Evolutionary conservation across 768 basidiomycete genomes (phyloP), one percentile per base, ranked within the genome.

Genomic region (Mycena albidolilacea): DNA sequence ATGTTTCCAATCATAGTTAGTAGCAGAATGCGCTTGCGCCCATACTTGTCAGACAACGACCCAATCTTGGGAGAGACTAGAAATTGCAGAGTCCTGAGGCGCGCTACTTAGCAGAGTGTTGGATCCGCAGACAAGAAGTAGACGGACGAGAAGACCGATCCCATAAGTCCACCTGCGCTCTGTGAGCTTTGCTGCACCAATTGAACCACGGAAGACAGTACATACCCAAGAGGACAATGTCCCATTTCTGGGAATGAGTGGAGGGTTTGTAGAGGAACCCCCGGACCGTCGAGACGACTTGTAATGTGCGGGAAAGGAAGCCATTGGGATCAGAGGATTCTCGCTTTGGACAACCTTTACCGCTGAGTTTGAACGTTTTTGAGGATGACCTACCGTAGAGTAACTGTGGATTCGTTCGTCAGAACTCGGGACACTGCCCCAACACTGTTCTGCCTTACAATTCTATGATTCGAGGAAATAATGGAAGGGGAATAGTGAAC

Each of bases 391-490:
- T 75, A 93, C 94, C 79, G 30, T 30, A 30, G 30, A 30, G 30
- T 30, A 30, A 90, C 81, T 1, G 91, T 92, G 80, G 30, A 30
- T 30, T 30, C 30, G 30, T 30, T 30, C 30, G 30, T 30, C 30
- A 30, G 30, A 30, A 3, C 30, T 30, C 30, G 30, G 30, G 30
- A 30, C 4, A 30, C 30, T 30, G 4, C 30, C 3, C 3, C 0
- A 30, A 30, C 30, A 30, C 30, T 30, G 30, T 30, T 30, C 30
- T 30, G 30, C 30, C 30, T 30, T 96, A 97, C 94, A 94, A 96
- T 83, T 97, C 93, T 54, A 98, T 97, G 62, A 99, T 86, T n/a
- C 97, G 91, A n/a, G 97, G 97, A 82, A 98, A 98, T 39, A 98
- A 89, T 23, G 97, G 97, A n/a, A 98, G 87, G 11, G 96, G 97